Conservation (phyloP, 805 yeast genomes). For the Pichia ethanolica region DNA sequence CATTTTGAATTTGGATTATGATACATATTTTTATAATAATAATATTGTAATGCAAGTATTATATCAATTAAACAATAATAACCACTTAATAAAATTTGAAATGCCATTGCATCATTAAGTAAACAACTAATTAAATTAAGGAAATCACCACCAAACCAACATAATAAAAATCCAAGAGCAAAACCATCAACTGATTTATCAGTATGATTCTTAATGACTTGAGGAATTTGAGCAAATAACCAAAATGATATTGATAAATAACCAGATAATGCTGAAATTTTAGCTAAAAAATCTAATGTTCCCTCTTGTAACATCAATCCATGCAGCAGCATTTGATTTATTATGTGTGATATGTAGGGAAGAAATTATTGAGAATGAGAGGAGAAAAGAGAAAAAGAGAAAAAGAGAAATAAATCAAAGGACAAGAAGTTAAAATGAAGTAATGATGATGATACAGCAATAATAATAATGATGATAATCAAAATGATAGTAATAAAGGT, state of each 20-base stretch:
- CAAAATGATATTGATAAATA: slow-evolving; percentile 46
- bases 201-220: slow-evolving; percentile 50
- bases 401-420: no score
- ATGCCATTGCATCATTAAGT: slow-evolving; percentile 40
- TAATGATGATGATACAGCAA: no score
- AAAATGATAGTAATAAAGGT: no score
- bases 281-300: neutral
- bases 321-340: neutral
- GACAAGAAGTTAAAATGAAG: no score
- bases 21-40: slow-evolving; percentile 39
- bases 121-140: slow-evolving; percentile 45
- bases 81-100: slow-evolving; percentile 38
- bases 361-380: no score
- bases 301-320: neutral
- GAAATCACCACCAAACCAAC: slow-evolving; percentile 62
- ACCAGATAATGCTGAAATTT: slow-evolving; percentile 25
- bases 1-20: slow-evolving; percentile 28
- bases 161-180: slow-evolving; percentile 48
- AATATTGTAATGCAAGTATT: slow-evolving; percentile 38
- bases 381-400: no score
- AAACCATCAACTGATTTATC: slow-evolving; percentile 62
- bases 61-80: slow-evolving; percentile 45
- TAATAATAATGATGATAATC: no score
- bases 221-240: slow-evolving; percentile 73
- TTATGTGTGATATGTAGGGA: no score